phyloP scores from a whole-genome alignment of 148 eudicot species.

The Rhododendron molle region DNA sequence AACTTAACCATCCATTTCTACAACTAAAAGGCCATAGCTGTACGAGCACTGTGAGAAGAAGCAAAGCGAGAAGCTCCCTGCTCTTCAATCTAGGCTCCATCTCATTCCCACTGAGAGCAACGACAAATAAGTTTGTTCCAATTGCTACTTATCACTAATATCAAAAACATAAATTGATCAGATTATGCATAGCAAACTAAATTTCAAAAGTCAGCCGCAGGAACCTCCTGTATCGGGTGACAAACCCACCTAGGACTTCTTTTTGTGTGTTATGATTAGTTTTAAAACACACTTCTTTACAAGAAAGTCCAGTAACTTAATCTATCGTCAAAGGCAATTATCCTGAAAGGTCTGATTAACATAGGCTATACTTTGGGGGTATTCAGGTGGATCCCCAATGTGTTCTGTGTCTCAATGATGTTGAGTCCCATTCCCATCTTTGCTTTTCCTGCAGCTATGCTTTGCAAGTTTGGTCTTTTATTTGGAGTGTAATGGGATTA shows the following conservation, averaged over 20 bases:
- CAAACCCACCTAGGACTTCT: not conserved
- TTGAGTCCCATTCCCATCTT: too few species aligned
- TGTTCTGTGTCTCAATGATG: too few species aligned
- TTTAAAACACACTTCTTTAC: not conserved
- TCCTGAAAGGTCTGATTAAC: not conserved
- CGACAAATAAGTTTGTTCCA: not conserved
- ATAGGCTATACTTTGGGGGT: not conserved
- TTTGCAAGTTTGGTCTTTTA: too few species aligned
- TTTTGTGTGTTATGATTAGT: not conserved
- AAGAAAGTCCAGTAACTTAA: not conserved
- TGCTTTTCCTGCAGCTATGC: too few species aligned
- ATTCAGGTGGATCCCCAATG: not conserved
- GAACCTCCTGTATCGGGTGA: too few species aligned
- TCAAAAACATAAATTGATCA: not conserved
- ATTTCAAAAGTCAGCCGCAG: not conserved
- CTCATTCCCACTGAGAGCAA: not conserved
- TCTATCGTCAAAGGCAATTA: not conserved
- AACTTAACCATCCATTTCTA: slow-evolving; percentile 6
- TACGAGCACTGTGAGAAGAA: slow-evolving; percentile 1
- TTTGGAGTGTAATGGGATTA: too few species aligned
- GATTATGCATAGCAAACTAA: not conserved
- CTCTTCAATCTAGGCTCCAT: slow-evolving; percentile 11
- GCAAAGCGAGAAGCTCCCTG: slow-evolving; percentile 6
- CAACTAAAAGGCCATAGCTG: not conserved
- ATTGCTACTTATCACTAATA: not conserved